Percentiles rank a stretch among this genome's conserved stretches.
Evolutionary conservation across 2,329 filamentous ascomycete species (phyloP).

Genomic region (Clonostachys chloroleuca): DNA sequence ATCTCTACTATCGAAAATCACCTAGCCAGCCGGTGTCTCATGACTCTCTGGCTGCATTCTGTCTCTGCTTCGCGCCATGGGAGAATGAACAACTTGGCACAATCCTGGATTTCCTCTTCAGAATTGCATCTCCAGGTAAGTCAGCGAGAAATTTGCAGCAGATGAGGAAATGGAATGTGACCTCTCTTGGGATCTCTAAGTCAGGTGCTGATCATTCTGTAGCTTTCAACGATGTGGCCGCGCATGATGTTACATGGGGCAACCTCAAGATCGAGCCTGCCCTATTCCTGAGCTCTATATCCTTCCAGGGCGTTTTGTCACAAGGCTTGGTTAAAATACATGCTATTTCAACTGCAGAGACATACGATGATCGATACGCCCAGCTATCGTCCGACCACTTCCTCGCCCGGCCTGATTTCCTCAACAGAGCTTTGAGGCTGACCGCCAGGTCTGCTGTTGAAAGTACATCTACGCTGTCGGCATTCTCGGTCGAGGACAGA

Average conservation of each 20-base stretch:
- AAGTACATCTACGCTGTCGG: too few relatives aligned
- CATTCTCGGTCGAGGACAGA: too few relatives aligned
- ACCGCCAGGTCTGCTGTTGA: too few relatives aligned
- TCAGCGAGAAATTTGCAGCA: background rate
- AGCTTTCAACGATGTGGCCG: slow-evolving; percentile 5
- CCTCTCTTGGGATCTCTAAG: too few relatives aligned
- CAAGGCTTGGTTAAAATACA: slow-evolving; percentile 1
- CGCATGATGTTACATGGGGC: slow-evolving; percentile 3
- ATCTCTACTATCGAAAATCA: background rate
- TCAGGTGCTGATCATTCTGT: background rate
- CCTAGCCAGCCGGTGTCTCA: background rate
- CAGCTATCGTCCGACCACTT: background rate
- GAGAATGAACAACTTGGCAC: slow-evolving; percentile 4
- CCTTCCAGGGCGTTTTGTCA: background rate
- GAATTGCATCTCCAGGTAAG: slow-evolving; percentile 1
- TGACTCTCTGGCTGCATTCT: background rate
- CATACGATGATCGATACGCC: slow-evolving; percentile 3
- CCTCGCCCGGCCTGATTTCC: background rate
- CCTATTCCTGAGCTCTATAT: background rate
- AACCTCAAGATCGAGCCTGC: background rate
- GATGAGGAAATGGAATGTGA: too few relatives aligned
- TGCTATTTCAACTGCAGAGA: background rate
- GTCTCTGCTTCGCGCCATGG: slow-evolving; percentile 2
- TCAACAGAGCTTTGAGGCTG: background rate
- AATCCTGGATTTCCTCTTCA: slow-evolving; percentile 2